Conservation (phyloP, 169 alveolate species). For the Plasmodium vivax region DNA sequence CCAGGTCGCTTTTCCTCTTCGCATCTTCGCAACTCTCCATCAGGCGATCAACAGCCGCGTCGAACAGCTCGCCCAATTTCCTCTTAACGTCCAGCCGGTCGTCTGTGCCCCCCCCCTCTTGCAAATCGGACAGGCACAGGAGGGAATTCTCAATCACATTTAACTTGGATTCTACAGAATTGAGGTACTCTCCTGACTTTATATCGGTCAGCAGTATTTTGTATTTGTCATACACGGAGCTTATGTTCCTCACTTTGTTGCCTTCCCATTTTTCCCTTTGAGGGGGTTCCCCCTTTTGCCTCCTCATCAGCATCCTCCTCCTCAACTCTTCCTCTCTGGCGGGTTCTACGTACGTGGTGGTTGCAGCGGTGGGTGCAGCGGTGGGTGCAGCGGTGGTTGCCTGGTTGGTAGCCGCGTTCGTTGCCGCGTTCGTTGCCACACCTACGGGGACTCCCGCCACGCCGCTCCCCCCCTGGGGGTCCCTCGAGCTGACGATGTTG, state of each 20-base stretch:
- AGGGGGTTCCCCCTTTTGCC: not conserved
- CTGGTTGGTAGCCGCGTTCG: too few relatives aligned
- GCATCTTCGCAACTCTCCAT: slow-evolving; percentile 33
- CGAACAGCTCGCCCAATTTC: slow-evolving; percentile 16
- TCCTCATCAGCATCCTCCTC: not conserved
- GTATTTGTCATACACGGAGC: slow-evolving; percentile 52
- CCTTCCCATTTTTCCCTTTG: not conserved
- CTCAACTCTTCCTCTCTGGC: not conserved
- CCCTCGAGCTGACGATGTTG: not conserved
- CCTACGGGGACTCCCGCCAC: too few relatives aligned
- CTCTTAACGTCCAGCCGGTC: slow-evolving; percentile 12
- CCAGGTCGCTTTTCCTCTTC: slow-evolving; percentile 14
- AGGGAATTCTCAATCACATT: slow-evolving; percentile 37
- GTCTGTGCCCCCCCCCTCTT: slow-evolving; percentile 16
- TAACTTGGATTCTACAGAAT: slow-evolving; percentile 25
- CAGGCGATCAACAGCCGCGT: slow-evolving; percentile 18
- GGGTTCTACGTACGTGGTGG: not conserved
- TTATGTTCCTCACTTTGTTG: slow-evolving; percentile 1
- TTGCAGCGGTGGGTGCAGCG: not conserved
- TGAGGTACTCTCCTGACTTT: slow-evolving; percentile 55
- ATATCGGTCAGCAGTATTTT: slow-evolving; percentile 38
- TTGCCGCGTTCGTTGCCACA: too few relatives aligned
- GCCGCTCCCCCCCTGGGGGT: not conserved
- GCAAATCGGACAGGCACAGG: slow-evolving; percentile 1
- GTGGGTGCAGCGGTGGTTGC: too few relatives aligned